Evolutionary conservation across 2,329 filamentous ascomycete genomes (phyloP).

Genomic region (Fusarium subtropicale): DNA sequence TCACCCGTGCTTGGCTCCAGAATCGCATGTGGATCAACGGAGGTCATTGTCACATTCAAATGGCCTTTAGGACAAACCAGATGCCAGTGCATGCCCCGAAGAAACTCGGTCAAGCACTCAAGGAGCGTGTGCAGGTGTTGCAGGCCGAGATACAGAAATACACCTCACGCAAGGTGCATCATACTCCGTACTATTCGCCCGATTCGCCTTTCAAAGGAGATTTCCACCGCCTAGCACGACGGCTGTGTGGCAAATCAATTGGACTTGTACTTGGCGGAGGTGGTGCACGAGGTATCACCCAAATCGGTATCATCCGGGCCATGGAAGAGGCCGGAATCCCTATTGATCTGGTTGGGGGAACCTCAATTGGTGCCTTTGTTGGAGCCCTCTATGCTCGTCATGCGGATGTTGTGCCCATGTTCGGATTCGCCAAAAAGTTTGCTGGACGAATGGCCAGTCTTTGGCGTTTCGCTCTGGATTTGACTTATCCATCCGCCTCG

Average conservation of each 20-base stretch:
- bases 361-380: conserved; percentile 95
- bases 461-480: conserved; percentile 96
- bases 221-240: conserved; percentile 90
- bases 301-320: conserved; percentile 93
- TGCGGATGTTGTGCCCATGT: conserved; percentile 96
- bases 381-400: conserved; percentile 95
- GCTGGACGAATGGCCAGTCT: conserved; percentile 98
- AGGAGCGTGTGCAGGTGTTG: conserved; percentile 91
- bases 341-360: conserved; percentile 94
- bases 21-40: conserved; percentile 99
- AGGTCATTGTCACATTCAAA: conserved; percentile 96
- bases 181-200: conserved; percentile 88
- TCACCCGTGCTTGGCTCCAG: conserved; percentile 89
- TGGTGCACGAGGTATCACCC: conserved; percentile 89
- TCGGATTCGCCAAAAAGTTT: conserved; percentile 96
- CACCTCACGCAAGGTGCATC: conserved; percentile 90
- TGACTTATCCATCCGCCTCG: conserved; percentile 95
- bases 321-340: conserved; percentile 97
- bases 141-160: conserved; percentile 99
- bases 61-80: conserved; percentile 82
- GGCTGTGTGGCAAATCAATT: conserved; percentile 93
- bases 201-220: conserved; percentile 96
- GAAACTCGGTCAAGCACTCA: conserved; percentile 85
- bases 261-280: conserved; percentile 94
- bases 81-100: conserved; percentile 82